Evolutionary conservation across 2,329 filamentous ascomycete species (phyloP), one percentile per base, ranked within the genome.

Genomic region (Aspergillus japonicus): DNA sequence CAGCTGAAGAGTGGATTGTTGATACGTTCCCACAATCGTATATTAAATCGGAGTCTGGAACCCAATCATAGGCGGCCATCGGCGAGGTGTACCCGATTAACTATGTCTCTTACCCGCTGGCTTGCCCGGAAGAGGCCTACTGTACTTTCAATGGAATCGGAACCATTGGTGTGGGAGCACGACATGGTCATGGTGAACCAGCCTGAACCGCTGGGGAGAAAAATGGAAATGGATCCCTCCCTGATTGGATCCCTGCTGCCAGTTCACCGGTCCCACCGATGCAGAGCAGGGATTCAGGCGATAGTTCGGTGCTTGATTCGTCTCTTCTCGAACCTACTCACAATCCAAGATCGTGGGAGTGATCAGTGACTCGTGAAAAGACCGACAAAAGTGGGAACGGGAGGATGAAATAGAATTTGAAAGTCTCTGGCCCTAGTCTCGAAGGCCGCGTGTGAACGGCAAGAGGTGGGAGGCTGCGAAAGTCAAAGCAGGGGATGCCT

Each of bases 81-180:
- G 14, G 21, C 33, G 39, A 42, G 51, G 19, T 44, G 53, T 35
- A 47, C 53, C 53, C 53, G 53, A 55, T 55, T 48, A 55, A 48
- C 53, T 55, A 55, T 55, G 26, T 29, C 26, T 29, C 26, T 8
- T 29, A 29, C 26, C 53, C 53, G 52, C 16, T 19, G 42, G 35
- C 29, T 52, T 39, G 35, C 50, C 50, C 50, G 33, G 33, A 52
- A 39, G n/a, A 19, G 50, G 14, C 26, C 23, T 24, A 24, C 47
- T 49, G 21, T 11, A n/a, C 14, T 12, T 33, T 31, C 10, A 29
- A 47, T 14, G 6, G 29, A 31, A 35, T 52, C 50, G 19, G 50
- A 35, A 33, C 50, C 50, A 52, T 29, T 21, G 21, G 42, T 44
- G 33, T 33, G 50, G 23, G 33, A 53, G 35, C 50, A 23, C 16